Evolutionary conservation across 495 filamentous ascomycete species (phyloP), one percentile per base, ranked within the genome.

Genomic region (Oidiodendron maius): DNA sequence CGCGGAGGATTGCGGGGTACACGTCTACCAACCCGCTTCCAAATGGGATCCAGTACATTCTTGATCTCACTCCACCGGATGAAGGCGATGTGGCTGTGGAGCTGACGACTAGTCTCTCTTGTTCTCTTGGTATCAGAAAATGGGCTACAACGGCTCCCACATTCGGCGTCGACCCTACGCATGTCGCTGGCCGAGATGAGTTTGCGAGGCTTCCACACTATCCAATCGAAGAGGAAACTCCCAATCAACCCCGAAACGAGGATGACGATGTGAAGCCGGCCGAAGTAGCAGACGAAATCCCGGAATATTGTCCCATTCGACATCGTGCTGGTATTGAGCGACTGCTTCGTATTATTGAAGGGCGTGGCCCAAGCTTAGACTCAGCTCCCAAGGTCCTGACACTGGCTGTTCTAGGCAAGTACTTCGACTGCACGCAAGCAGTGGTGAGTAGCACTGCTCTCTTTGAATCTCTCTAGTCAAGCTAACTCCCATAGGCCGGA

Each of bases 351-450:
- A 60, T 61, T 13, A 52, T 78, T 13, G 64, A 71, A 48, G 70
- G 65, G 2, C 51, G 64, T 0, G 57, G 62, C 22, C 62, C 66
- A 0, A 50, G 46, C 3, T 49, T 80, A 2, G 70, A 78, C 50
- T 76, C 74, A 0, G 73, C 76, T 11, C 69, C 68, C 41, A 78
- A 77, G 46, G 47, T 77, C 4, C 78, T 72, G 72, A 76, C 74
- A 0, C 67, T 71, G n/a, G 72, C 70, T 38, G 67, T 65, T 10
- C 56, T 80, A 2, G 73, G 72, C 4, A 71, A 74, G 26, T 53
- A 71, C 40, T 68, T 75, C 26, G 62, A 69, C 0, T 66, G 77
- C 22, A 61, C 64, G 0, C n/a, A 15, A 1, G 12, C 36, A 4
- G 52, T 55, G 28, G 56, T 52, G 46, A 45, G 53, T 56, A 15